Percentiles rank a stretch among this genome's conserved stretches.
These are phyloP conservation scores for Hordeum pubiflorum DNA, from an alignment of 202 grass and related monocot genomes.

Conservation along the genomic window DNA sequence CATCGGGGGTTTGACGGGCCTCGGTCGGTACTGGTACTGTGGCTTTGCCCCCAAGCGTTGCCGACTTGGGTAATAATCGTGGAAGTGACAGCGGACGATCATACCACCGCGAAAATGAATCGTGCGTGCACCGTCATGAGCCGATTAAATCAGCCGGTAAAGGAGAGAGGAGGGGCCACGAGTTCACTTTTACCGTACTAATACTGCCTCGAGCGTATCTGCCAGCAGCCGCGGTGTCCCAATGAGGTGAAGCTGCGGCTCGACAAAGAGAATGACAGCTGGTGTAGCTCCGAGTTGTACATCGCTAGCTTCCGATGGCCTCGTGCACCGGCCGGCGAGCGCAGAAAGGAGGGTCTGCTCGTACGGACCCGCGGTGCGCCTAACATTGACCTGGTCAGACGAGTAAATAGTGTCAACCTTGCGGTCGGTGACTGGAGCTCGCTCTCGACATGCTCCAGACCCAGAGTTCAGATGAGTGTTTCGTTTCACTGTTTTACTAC, in stretches of 20 bases:
- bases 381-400: too few relatives aligned
- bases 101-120: not conserved
- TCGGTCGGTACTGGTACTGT: not conserved
- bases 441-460: too few relatives aligned
- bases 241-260: not conserved
- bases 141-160: not conserved
- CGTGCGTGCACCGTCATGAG: not conserved
- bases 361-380: too few relatives aligned
- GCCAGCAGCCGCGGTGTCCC: not conserved
- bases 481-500: not conserved
- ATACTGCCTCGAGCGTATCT: not conserved
- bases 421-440: too few relatives aligned
- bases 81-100: not conserved
- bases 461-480: too few relatives aligned
- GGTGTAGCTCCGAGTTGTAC: too few relatives aligned
- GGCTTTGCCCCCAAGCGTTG: not conserved
- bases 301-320: not conserved
- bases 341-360: too few relatives aligned
- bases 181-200: not conserved
- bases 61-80: not conserved
- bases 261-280: not conserved
- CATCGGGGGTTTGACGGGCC: not conserved
- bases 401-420: too few relatives aligned
- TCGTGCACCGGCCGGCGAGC: not conserved
- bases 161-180: too few relatives aligned